Conservation (phyloP, 345 rosid genomes). For the Brassica juncea region DNA sequence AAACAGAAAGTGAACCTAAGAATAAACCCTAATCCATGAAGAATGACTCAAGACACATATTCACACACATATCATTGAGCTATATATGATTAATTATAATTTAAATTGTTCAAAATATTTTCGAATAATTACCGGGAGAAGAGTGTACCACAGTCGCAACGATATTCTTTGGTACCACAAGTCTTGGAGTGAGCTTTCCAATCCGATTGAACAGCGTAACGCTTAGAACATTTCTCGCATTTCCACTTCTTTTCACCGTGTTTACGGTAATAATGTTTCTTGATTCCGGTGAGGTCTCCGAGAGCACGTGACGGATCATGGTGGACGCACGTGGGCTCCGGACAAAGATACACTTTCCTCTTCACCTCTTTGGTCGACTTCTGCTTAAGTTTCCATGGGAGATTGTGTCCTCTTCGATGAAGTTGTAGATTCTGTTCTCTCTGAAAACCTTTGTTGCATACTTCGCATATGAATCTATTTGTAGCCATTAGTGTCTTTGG, state of each 20-base stretch:
- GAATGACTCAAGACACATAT: constrained; percentile 34
- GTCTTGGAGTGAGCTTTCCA: constrained; percentile 90
- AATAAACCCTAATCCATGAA: constrained; percentile 47
- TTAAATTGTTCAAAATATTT: constrained; percentile 2
- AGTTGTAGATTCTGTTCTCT: constrained; percentile 86
- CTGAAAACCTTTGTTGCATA: constrained; percentile 85
- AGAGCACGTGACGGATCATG: constrained; percentile 83
- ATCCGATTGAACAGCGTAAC: constrained; percentile 81
- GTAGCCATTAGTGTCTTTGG: constrained; percentile 88
- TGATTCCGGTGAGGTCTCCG: constrained; percentile 85
- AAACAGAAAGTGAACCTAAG: constrained; percentile 41
- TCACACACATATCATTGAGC: constrained; percentile 8
- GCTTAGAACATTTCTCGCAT: constrained; percentile 78
- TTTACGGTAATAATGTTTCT: constrained; percentile 73
- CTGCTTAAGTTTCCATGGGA: constrained; percentile 82
- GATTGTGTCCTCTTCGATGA: constrained; percentile 87
- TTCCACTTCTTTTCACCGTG: constrained; percentile 90
- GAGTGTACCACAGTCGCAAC: constrained; percentile 84
- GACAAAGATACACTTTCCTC: constrained; percentile 82
- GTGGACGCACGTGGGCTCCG: constrained; percentile 87
- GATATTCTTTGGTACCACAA: constrained; percentile 76
- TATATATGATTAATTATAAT: constrained; percentile 11
- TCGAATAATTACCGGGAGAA: constrained; percentile 61
- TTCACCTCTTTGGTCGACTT: constrained; percentile 74
- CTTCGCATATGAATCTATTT: constrained; percentile 84